Percentiles rank a stretch among this genome's conserved stretches.
phyloP scores from a whole-genome alignment of 345 rosid genomes.

The Eucalyptus polybractea region DNA sequence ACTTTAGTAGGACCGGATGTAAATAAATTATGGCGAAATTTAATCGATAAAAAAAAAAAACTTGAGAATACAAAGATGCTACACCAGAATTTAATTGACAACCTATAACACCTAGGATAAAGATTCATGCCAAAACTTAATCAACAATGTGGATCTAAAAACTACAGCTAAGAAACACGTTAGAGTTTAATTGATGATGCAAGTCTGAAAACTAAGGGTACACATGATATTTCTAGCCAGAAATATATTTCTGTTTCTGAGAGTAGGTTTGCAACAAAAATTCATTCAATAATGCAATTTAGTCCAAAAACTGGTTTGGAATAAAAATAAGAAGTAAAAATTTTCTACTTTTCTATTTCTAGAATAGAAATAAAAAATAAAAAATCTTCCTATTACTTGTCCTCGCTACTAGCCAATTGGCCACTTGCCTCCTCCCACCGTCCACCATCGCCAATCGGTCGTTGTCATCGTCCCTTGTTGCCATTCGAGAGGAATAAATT shows the following conservation, averaged over 20 bases:
- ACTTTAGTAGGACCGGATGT: background rate
- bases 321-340: no score
- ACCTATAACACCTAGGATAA: accelerated
- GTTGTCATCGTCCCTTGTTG: accelerated
- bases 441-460: accelerated
- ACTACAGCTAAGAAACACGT: background rate
- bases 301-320: accelerated
- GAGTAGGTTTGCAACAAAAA: no score
- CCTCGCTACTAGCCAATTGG: accelerated
- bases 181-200: accelerated
- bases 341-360: no score
- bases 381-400: no score
- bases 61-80: background rate
- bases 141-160: accelerated
- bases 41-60: no score
- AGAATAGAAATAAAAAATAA: no score
- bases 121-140: no score
- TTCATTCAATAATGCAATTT: accelerated
- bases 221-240: accelerated
- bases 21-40: no score
- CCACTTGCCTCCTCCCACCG: accelerated
- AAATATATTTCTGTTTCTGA: accelerated
- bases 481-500: no score
- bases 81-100: accelerated
- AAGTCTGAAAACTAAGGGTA: no score